phyloP scores from a whole-genome alignment of 2,329 filamentous ascomycete species.

The Sporothrix variecibatus region DNA sequence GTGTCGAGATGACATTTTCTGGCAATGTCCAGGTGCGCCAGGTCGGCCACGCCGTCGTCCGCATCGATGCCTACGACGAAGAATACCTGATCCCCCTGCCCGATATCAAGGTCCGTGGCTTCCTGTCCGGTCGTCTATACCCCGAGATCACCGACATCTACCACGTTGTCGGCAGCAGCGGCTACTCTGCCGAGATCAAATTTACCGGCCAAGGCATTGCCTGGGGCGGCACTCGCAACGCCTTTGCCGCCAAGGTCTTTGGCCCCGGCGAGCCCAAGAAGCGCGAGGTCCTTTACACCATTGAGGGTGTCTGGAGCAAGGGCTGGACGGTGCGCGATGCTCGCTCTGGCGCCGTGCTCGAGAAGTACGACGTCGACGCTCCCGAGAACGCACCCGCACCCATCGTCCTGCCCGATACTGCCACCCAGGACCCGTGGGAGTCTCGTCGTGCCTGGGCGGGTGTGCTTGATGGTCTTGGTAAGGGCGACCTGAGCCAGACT shows the following conservation, averaged over 20 bases:
- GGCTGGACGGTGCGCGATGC: slow-evolving; percentile 43
- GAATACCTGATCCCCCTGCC: slow-evolving; percentile 53
- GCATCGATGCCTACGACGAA: slow-evolving; percentile 52
- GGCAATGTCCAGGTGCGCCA: slow-evolving; percentile 53
- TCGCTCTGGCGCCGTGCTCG: slow-evolving; percentile 39
- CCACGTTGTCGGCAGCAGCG: slow-evolving; percentile 48
- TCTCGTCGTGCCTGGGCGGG: slow-evolving; percentile 77
- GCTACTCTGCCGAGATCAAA: slow-evolving; percentile 49
- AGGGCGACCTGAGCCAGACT: slow-evolving; percentile 73
- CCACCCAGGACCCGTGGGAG: slow-evolving; percentile 77
- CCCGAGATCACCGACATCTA: slow-evolving; percentile 51
- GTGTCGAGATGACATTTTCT: slow-evolving; percentile 55
- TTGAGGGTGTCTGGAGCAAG: slow-evolving; percentile 48
- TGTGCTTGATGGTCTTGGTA: slow-evolving; percentile 71
- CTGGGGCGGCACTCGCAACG: slow-evolving; percentile 47
- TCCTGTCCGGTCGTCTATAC: slow-evolving; percentile 50
- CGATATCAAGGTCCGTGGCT: slow-evolving; percentile 50
- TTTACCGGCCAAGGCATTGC: slow-evolving; percentile 51
- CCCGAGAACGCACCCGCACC: slow-evolving; percentile 38
- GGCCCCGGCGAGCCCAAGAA: slow-evolving; percentile 39
- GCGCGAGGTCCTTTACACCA: slow-evolving; percentile 42
- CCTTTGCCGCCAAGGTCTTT: slow-evolving; percentile 48
- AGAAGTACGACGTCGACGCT: slow-evolving; percentile 43
- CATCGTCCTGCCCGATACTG: slow-evolving; percentile 51
- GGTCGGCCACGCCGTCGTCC: slow-evolving; percentile 52